phyloP scores from a whole-genome alignment of 768 basidiomycete genomes.

The Suillus hirtellus region DNA sequence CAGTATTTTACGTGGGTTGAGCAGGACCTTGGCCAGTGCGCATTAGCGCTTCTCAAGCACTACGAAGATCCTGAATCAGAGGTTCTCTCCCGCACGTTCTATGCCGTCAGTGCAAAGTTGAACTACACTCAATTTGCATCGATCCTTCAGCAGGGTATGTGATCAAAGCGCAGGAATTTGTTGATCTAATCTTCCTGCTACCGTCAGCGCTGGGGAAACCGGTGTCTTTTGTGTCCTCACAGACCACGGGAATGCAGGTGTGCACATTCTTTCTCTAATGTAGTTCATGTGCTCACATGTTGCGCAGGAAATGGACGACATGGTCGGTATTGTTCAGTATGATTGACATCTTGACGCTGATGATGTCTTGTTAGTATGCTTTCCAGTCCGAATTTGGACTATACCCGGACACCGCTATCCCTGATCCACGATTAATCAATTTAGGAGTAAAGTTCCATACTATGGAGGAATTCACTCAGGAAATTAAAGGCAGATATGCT shows the following conservation, averaged over 20 bases:
- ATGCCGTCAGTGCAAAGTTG: constrained; percentile 26
- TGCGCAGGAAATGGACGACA: constrained; percentile 24
- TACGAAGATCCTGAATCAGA: constrained; percentile 22
- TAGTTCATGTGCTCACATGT: background rate
- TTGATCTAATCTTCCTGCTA: background rate
- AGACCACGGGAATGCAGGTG: constrained; percentile 22
- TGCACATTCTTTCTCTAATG: constrained; percentile 3
- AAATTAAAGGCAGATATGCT: constrained; percentile 21
- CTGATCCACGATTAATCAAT: constrained; percentile 27
- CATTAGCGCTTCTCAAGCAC: constrained; percentile 24
- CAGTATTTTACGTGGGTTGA: constrained; percentile 27
- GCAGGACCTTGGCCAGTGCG: constrained; percentile 25
- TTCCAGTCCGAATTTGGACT: constrained; percentile 29
- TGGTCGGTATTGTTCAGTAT: constrained; percentile 17
- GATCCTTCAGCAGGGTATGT: constrained; percentile 21
- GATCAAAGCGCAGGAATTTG: background rate
- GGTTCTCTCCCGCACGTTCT: constrained; percentile 26
- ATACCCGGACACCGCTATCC: constrained; percentile 20
- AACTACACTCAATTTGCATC: constrained; percentile 19
- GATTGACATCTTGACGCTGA: constrained; percentile 5
- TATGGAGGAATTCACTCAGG: constrained; percentile 19
- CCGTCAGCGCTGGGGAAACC: constrained; percentile 26
- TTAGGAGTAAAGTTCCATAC: constrained; percentile 30
- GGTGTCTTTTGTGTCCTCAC: constrained; percentile 24
- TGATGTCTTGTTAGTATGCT: constrained; percentile 17